phyloP scores from a whole-genome alignment of 2,329 filamentous ascomycete species.

The Orbilia oligospora region DNA sequence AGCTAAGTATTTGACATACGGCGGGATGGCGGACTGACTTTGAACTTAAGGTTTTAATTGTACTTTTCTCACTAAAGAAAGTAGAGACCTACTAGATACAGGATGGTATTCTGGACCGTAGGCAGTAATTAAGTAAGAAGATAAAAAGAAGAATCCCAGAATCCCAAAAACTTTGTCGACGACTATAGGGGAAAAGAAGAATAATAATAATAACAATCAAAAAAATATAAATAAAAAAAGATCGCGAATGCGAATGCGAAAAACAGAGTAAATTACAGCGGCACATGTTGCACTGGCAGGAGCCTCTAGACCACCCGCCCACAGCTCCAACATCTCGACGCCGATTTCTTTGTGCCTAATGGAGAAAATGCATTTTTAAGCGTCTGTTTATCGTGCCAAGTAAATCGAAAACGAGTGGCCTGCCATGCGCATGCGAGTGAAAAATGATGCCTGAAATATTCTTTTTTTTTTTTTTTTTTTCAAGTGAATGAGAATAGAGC shows the following conservation, averaged over 20 bases:
- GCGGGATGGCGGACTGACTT: constrained; percentile 8
- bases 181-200: neutral
- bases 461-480: constrained; percentile 6
- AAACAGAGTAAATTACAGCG: too few species aligned
- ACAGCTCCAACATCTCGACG: too few species aligned
- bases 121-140: constrained; percentile 1
- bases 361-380: too few species aligned
- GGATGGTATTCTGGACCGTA: neutral
- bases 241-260: too few species aligned
- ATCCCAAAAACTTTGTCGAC: neutral
- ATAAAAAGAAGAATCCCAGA: neutral
- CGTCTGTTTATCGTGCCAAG: too few species aligned
- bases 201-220: too few species aligned
- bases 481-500: neutral
- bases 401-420: neutral
- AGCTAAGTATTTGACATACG: neutral
- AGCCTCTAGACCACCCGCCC: too few species aligned
- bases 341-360: too few species aligned
- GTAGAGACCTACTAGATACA: constrained; percentile 5
- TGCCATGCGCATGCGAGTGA: neutral
- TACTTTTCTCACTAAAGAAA: constrained; percentile 1
- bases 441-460: neutral
- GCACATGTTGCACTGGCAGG: too few species aligned
- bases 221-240: too few species aligned
- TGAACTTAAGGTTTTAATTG: constrained; percentile 11